Base-by-base conservation (phyloP, 2,329 filamentous ascomycete species). In the Akanthomyces dipterigenus region DNA sequence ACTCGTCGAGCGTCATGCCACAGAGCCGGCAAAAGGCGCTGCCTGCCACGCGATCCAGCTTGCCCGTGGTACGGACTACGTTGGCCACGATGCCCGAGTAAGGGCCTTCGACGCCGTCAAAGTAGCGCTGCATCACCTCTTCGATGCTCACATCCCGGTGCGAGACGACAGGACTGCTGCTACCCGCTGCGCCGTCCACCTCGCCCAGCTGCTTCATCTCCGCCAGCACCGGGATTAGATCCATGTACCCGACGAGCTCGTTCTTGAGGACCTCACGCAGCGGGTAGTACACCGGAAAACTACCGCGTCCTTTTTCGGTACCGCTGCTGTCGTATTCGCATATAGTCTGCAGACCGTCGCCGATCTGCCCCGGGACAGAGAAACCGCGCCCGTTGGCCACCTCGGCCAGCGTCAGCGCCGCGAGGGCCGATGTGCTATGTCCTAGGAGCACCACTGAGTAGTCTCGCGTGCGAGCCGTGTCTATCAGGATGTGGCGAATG, bases 1-100 rank as follows among this genome's bases (percentile, higher is more conserved):
- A 77, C 64, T 81, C 81, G 61, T 87, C 82, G 14, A 92, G 77
- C 38, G 84, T 83, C 74, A 89, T 84, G 55, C 84, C 83, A 72
- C 91, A 96, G 9, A 93, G 72, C 38, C 82, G 80, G 68, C 91
- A 96, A 34, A 69, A 69, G 5, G 61, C 68, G n/a, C 67, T 70
- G 8, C 71, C 72, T 14, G 34, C 49, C 0, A 77, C 71, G 28
- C 84, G 76, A 50, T 86, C 79, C 45, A 98, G 80, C 75, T 96
- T 96, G 56, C 86, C 88, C n/a, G 90, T 88, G 38, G 93, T 99
- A 64, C 91, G 86, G 5, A 97, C 93, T 11, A 99, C 95, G 71
- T 99, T 99, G 36, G 93, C 89, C 66, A 99, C 93, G 61, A 98
- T 91, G 60, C 90, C 91, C 3, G 93, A 90, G 70, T 96, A 97